These are phyloP conservation scores for Cryptococcus sp. DNA, from an alignment of 1,284 basidiomycete genomes.

Conservation along the genomic window DNA sequence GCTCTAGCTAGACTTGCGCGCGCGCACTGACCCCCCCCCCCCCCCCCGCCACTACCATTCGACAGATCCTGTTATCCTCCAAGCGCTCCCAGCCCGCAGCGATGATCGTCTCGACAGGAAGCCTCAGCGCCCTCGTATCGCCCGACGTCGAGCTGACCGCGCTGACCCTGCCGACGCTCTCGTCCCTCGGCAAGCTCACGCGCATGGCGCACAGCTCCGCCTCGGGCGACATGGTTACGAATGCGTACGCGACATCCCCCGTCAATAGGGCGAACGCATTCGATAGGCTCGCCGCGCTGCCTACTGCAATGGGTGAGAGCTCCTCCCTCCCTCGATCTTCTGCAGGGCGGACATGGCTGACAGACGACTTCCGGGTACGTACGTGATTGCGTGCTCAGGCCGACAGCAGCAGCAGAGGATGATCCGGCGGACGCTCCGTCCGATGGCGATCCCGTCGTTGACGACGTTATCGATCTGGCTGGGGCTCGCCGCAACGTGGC, in stretches of 20 bases:
- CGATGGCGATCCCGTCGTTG: conserved; percentile 16
- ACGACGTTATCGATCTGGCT: conserved; percentile 30
- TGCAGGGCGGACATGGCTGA: too few species aligned
- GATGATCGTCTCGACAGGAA: conserved; percentile 29
- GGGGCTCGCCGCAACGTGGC: conserved; percentile 22
- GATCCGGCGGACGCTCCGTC: conserved; percentile 32
- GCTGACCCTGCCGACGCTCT: conserved; percentile 24
- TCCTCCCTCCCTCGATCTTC: too few species aligned
- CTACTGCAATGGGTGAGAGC: conserved; percentile 27
- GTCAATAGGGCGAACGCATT: conserved; percentile 15
- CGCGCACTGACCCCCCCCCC: too few species aligned
- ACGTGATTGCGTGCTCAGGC: conserved; percentile 17
- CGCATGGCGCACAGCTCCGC: conserved; percentile 21
- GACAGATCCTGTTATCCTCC: conserved; percentile 22
- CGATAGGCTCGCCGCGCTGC: conserved; percentile 27
- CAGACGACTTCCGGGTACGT: too few species aligned
- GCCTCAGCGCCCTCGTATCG: conserved; percentile 25
- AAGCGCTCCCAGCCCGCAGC: conserved; percentile 25
- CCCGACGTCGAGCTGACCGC: conserved; percentile 37
- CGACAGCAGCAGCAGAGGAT: conserved; percentile 45
- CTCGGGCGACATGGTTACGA: conserved; percentile 7
- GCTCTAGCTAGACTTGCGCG: too few species aligned
- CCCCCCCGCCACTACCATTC: not conserved
- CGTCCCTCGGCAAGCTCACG: conserved; percentile 28
- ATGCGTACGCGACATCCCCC: not conserved